Evolutionary conservation across 2,329 filamentous ascomycete genomes (phyloP).

Genomic region (Paecilomyces fulvus): DNA sequence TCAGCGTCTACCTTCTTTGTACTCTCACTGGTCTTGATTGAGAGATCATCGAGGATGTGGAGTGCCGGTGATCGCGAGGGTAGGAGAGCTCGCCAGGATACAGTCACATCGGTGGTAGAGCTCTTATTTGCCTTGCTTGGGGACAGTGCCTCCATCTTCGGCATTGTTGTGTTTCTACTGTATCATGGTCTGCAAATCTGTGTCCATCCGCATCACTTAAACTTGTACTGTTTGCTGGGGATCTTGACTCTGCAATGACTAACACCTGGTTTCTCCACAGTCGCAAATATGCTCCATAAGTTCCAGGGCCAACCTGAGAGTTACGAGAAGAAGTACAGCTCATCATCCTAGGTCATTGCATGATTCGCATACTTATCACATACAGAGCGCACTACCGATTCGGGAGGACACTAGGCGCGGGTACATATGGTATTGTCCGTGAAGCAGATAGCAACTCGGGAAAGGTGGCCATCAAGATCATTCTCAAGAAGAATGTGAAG

Average conservation of each 20-base stretch:
- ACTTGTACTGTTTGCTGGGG: not conserved
- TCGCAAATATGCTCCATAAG: constrained; percentile 87
- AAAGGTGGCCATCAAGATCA: constrained; percentile 96
- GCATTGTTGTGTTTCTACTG: not conserved
- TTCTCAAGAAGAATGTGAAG: constrained; percentile 98
- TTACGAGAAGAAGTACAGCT: constrained; percentile 88
- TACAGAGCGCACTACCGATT: constrained; percentile 77
- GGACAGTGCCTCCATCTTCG: not conserved
- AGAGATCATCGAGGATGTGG: not conserved
- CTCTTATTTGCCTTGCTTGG: not conserved
- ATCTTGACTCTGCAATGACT: not conserved
- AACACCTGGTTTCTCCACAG: constrained; percentile 40
- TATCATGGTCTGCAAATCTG: not conserved
- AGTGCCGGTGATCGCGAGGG: not conserved
- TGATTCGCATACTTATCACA: constrained; percentile 6
- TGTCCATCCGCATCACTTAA: not conserved
- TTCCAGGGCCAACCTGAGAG: constrained; percentile 93
- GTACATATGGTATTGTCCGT: constrained; percentile 95
- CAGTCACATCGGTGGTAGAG: not conserved
- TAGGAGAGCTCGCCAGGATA: not conserved
- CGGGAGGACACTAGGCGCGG: constrained; percentile 86
- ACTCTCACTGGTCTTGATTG: not conserved
- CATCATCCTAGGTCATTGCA: not conserved
- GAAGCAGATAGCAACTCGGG: constrained; percentile 79
- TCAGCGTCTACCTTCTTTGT: not conserved